phyloP scores from a whole-genome alignment of 805 yeast genomes.

The Saccharomycopsis lassenensis region DNA sequence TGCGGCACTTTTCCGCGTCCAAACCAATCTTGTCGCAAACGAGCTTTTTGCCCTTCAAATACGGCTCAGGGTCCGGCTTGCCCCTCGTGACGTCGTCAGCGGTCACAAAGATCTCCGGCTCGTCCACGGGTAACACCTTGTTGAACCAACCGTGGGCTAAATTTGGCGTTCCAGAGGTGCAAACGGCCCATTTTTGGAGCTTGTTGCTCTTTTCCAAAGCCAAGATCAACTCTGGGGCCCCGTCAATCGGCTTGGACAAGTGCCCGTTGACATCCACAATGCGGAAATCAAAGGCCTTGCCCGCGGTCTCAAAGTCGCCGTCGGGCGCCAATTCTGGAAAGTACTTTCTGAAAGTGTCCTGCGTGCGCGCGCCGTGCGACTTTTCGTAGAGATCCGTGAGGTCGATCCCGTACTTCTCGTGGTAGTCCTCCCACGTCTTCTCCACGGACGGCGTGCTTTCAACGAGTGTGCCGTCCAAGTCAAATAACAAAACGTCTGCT shows the following conservation, averaged over 20 bases:
- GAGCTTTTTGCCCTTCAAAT: slow-evolving; percentile 39
- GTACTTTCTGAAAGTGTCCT: slow-evolving; percentile 63
- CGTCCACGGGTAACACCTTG: slow-evolving; percentile 43
- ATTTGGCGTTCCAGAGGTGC: slow-evolving; percentile 70
- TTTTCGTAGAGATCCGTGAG: slow-evolving; percentile 29
- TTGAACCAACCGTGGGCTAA: slow-evolving; percentile 71
- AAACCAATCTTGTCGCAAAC: slow-evolving; percentile 27
- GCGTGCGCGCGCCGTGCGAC: slow-evolving; percentile 77
- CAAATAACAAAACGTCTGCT: slow-evolving; percentile 38
- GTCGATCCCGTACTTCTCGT: slow-evolving; percentile 50
- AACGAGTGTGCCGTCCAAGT: slow-evolving; percentile 81
- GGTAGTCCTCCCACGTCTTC: slow-evolving; percentile 71
- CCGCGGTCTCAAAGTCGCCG: slow-evolving; percentile 39
- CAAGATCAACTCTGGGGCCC: slow-evolving; percentile 55
- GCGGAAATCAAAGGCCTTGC: slow-evolving; percentile 53
- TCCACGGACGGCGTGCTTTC: slow-evolving; percentile 76
- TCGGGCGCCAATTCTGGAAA: slow-evolving; percentile 59
- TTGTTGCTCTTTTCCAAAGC: slow-evolving; percentile 30
- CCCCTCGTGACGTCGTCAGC: slow-evolving; percentile 73
- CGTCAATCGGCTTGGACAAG: slow-evolving; percentile 64
- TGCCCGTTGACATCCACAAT: slow-evolving; percentile 67
- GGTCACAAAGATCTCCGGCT: slow-evolving; percentile 70
- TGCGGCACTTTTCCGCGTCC: slow-evolving; percentile 29
- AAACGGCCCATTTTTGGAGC: slow-evolving; percentile 67
- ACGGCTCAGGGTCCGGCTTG: slow-evolving; percentile 83